Evolutionary conservation across 2,329 filamentous ascomycete genomes (phyloP).

Genomic region (Mollisia scopiformis): DNA sequence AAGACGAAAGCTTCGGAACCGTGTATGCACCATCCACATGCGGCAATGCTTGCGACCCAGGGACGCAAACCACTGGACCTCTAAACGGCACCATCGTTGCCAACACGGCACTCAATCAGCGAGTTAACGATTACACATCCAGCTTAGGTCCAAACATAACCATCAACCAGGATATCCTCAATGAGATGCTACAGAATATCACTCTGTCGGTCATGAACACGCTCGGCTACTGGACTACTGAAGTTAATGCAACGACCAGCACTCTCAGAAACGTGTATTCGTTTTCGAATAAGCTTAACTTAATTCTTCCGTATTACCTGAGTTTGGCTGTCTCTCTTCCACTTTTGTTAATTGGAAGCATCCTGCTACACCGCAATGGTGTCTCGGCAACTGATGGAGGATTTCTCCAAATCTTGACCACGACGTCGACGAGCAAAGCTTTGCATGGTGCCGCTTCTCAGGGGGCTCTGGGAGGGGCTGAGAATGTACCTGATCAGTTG

Average conservation of each 20-base stretch:
- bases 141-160: neutral
- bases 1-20: neutral
- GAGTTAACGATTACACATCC: neutral
- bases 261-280: slow-evolving; percentile 4
- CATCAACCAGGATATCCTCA: slow-evolving; percentile 11
- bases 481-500: slow-evolving; percentile 8
- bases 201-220: slow-evolving; percentile 6
- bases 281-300: neutral
- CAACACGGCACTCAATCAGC: neutral
- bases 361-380: neutral
- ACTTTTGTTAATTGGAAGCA: neutral
- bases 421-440: neutral
- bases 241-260: neutral
- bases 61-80: neutral
- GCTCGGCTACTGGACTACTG: slow-evolving; percentile 6
- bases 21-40: too few relatives aligned
- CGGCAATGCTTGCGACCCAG: neutral
- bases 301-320: slow-evolving; percentile 11
- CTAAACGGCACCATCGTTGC: neutral
- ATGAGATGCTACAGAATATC: slow-evolving; percentile 11
- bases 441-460: slow-evolving; percentile 3
- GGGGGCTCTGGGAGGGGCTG: slow-evolving; percentile 5
- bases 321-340: neutral
- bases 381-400: slow-evolving; percentile 6
- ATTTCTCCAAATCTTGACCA: slow-evolving; percentile 9